These are phyloP conservation scores for Botrytis squamosa DNA, from an alignment of 2,329 filamentous ascomycete species.

Conservation along the genomic window DNA sequence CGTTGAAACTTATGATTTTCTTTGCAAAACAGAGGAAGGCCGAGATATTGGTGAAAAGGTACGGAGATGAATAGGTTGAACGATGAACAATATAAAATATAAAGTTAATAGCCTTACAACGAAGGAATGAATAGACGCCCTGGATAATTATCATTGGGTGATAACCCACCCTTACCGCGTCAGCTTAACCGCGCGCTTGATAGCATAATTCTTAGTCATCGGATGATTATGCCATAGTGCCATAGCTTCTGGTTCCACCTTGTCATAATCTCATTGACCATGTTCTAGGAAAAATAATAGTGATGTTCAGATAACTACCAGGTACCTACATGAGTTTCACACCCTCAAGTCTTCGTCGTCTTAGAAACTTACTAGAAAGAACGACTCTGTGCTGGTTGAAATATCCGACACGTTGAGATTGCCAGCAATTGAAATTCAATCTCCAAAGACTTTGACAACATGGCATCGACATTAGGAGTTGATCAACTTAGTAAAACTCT, in stretches of 20 bases:
- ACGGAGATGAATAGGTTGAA: neutral
- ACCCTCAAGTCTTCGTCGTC: no score
- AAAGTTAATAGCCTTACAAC: neutral
- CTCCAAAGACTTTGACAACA: slow-evolving; percentile 24
- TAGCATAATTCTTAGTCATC: neutral
- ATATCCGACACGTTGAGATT: neutral
- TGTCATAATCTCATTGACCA: neutral
- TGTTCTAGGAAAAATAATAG: no score
- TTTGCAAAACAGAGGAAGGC: neutral
- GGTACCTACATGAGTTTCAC: neutral
- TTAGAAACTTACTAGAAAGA: neutral
- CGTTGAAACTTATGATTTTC: neutral
- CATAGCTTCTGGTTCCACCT: slow-evolving; percentile 8
- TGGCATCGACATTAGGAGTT: slow-evolving; percentile 28
- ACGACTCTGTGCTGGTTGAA: neutral
- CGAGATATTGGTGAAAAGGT: neutral
- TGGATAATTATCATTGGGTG: neutral
- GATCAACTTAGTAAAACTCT: slow-evolving; percentile 55
- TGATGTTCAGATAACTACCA: no score
- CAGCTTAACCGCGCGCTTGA: neutral
- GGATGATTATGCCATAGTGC: neutral
- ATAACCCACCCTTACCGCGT: no score
- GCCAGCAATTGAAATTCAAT: neutral
- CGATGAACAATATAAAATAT: neutral
- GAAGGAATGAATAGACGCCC: neutral